A percentile compares a stretch with the other conserved stretches of the same genome.
These are phyloP conservation scores for Phaeosphaeriaceae sp. DNA, from an alignment of 2,329 filamentous ascomycete genomes.

Conservation along the genomic window DNA sequence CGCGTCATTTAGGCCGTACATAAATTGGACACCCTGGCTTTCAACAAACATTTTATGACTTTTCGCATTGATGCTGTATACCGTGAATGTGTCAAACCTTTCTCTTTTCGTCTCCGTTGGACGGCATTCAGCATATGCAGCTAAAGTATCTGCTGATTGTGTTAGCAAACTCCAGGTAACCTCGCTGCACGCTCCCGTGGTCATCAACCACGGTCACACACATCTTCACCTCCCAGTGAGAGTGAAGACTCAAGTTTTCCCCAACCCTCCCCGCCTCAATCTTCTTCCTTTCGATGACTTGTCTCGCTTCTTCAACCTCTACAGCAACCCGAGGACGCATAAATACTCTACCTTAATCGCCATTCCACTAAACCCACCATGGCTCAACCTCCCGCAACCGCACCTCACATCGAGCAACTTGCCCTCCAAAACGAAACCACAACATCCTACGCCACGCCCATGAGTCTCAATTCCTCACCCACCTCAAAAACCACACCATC, in stretches of 20 bases:
- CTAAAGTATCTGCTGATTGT: background rate
- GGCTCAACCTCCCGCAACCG: background rate
- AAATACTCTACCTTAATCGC: background rate
- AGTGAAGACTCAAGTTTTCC: background rate
- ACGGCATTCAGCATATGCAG: background rate
- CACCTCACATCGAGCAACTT: background rate
- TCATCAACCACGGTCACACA: background rate
- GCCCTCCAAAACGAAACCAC: background rate
- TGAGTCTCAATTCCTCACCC: background rate
- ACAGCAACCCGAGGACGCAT: background rate
- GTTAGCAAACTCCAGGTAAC: background rate
- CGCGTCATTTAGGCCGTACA: background rate
- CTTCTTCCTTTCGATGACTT: background rate
- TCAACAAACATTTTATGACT: background rate
- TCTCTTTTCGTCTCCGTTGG: background rate
- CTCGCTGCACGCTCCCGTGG: background rate
- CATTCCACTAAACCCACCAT: background rate
- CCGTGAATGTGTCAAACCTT: background rate
- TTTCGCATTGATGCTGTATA: background rate
- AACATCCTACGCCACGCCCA: background rate
- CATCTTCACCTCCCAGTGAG: constrained; percentile 1
- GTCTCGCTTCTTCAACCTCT: background rate
- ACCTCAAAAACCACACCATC: background rate
- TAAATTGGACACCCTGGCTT: background rate
- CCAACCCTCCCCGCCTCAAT: background rate